Evolutionary conservation across 1,139 yeast species (phyloP), one percentile per base, ranked within the genome.

Genomic region (Candida anutae): DNA sequence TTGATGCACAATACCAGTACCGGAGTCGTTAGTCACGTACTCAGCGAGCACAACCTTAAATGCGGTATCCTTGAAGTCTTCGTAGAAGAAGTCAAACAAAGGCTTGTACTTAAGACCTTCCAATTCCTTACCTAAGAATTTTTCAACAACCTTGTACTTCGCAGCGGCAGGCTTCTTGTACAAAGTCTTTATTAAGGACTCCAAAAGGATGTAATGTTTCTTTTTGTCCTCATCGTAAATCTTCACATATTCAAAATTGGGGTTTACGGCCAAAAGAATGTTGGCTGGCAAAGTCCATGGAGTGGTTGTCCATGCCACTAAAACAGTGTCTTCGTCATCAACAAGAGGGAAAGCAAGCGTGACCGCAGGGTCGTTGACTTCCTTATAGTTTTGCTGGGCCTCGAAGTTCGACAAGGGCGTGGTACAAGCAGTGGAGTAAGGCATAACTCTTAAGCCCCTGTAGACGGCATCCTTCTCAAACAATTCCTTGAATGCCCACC

Each of bases 251-350:
- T 87, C 97, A 39, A 85, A 78, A 14, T 76, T 75, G 29, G 96
- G 94, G 61, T 90, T 74, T 26, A 90, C 97, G 48, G 95, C 88
- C 38, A 90, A 70, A 11, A 90, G 93, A 52, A 90, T 62, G 58
- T 90, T 90, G 15, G 95, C 83, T 26, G 98, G 98, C 50, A 90
- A 69, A 28, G 99, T 93, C 99, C 99, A 90, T 29, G 99, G 99
- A 22, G 99, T 90, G 38, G 99, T 90, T 25, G 99, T 90, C 99
- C 99, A 90, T 12, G 97, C 98, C 26, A 90, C 88, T 43, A 90
- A 66, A 41, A 71, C 65, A 32, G 95, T 84, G 46, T 81, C 75
- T 39, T 82, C 84, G 46, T 88, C 94, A 38, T 74, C 83, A 15
- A 72, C 62, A 33, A 85, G 65, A 38, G 87, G 87, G 69, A 90